Conservation (phyloP, 495 filamentous ascomycete genomes). For the Tuber borchii region DNA sequence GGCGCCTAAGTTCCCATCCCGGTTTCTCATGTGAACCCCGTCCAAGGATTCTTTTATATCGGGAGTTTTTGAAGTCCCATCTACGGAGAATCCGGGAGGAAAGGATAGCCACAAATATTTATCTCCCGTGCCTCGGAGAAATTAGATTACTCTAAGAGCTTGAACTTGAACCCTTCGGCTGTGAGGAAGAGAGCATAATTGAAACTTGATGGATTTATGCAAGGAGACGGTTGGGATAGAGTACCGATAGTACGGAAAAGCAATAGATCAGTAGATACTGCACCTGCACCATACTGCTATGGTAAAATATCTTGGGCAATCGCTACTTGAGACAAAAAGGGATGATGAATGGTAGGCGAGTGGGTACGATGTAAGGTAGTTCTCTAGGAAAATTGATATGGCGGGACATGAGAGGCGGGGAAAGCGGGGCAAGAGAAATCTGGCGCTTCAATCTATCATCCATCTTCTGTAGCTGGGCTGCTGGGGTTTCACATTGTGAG, state of each 20-base stretch:
- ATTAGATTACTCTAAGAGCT: background rate
- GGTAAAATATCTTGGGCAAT: background rate
- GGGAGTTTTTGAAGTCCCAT: background rate
- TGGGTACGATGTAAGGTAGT: background rate
- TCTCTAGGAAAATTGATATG: background rate
- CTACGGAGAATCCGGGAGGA: background rate
- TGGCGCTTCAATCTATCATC: background rate
- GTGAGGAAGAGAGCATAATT: background rate
- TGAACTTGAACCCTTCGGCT: background rate
- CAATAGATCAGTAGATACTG: background rate
- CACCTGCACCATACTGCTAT: background rate
- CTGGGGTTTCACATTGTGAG: background rate
- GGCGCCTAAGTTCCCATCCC: background rate
- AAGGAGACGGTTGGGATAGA: background rate
- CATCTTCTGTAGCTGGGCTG: background rate
- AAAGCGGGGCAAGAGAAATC: background rate
- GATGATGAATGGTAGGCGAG: background rate
- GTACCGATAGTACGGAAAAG: background rate
- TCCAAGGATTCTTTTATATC: background rate
- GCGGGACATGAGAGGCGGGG: background rate
- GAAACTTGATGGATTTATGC: background rate
- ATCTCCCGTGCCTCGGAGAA: background rate
- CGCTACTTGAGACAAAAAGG: background rate
- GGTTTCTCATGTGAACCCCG: background rate
- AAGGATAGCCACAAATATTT: background rate